Base-by-base conservation (phyloP, 208 protist species). In the Trypanosoma rangeli region DNA sequence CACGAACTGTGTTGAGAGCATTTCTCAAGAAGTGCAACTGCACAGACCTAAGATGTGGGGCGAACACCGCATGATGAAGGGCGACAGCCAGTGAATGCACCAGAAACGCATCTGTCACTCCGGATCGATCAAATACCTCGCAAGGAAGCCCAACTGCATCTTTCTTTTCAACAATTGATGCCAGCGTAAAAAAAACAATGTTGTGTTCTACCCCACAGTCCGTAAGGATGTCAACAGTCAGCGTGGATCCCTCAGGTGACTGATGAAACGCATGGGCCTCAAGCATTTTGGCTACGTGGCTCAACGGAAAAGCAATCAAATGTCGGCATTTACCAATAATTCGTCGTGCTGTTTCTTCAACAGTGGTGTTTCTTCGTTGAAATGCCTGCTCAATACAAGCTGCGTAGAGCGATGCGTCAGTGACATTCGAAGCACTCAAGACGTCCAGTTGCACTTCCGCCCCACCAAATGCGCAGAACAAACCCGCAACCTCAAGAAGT, bases 401-500 rank as follows among this genome's bases (percentile, higher is more conserved):
- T 13, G 85, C 83, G 66, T 89, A 90, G 55, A 80, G 81, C 26
- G 76, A 74, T 48, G 79, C 50, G 57, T 94, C 84, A 22, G 76
- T 83, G 9, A 91, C 82, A 65, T 87, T 83, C 22, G 75, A 76
- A 42, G 68, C 76, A 12, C 69, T 64, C 39, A 94, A 78, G 28
- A 92, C 81, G 61, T 92, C 87, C 59, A 97, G 76, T 72, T 97
- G 92, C 44, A 97, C 84, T 74, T 94, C 87, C 5, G 86, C 87
- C 1, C 92, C 92, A 18, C 92, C 92, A 58, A 90, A 92, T 7
- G 71, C 70, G 35, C 70, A 63, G 73, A 94, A 96, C 85, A 93
- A 92, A 56, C 86, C 85, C 16, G 84, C 86, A 50, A 93, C 68
- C 57, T 86, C 57, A 20, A 94, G 73, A 3, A 94, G 33, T 46